Percentiles rank a stretch among this genome's conserved stretches.
Evolutionary conservation across 441 rosid genomes (phyloP).

Genomic region (Syzygium syzygioides): DNA sequence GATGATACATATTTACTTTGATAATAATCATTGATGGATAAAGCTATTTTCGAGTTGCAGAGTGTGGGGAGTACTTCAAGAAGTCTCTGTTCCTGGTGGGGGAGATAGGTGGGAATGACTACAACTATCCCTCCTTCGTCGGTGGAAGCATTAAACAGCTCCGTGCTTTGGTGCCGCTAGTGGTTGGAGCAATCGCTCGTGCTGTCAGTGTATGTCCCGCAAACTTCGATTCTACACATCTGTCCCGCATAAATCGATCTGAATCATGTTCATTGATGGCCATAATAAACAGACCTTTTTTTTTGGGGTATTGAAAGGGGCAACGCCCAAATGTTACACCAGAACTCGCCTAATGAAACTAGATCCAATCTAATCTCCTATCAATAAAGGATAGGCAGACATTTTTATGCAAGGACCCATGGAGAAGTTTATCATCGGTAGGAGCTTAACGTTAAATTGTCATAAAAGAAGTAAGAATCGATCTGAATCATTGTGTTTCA

Average conservation of each 20-base stretch:
- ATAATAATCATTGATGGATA: background rate
- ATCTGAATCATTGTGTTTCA: conserved; percentile 31
- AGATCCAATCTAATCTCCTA: background rate
- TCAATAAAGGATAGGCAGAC: background rate
- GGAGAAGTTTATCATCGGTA: too few relatives aligned
- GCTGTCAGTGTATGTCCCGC: conserved; percentile 38
- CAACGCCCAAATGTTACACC: background rate
- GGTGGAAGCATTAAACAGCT: conserved; percentile 38
- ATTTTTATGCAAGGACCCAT: too few relatives aligned
- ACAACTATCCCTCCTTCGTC: conserved; percentile 40
- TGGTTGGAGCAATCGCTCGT: conserved; percentile 38
- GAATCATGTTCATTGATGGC: background rate
- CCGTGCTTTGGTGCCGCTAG: conserved; percentile 35
- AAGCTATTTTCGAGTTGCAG: conserved; percentile 14
- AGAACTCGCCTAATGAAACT: too few relatives aligned
- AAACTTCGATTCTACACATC: background rate
- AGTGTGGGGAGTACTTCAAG: conserved; percentile 46
- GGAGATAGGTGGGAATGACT: conserved; percentile 86
- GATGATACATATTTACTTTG: background rate
- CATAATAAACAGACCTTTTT: too few relatives aligned
- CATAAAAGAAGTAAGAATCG: background rate
- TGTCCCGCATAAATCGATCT: background rate
- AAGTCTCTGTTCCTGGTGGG: conserved; percentile 71
- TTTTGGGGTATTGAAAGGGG: background rate
- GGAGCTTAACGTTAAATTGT: too few relatives aligned